Conservation (phyloP, 192 early-diverging fungal genomes). For the Coemansia pectinata region DNA sequence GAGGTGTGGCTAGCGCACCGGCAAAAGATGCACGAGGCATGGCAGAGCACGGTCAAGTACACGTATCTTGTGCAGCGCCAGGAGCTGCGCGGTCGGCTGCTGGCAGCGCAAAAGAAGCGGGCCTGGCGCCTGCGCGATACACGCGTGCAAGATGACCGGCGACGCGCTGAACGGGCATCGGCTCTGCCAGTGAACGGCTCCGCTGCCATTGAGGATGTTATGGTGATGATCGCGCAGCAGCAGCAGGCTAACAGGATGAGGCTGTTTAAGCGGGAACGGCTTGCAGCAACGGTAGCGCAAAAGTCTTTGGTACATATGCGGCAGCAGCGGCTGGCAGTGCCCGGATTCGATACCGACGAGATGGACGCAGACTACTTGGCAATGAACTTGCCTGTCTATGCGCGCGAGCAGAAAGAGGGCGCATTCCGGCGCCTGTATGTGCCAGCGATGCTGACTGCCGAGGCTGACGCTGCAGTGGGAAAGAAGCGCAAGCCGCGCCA, state of each 20-base stretch:
- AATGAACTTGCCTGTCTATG: slow-evolving; percentile 43
- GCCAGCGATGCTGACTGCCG: slow-evolving; percentile 18
- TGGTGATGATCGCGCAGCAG: slow-evolving; percentile 33
- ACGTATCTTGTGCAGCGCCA: slow-evolving; percentile 48
- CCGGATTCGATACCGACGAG: slow-evolving; percentile 39
- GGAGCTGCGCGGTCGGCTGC: slow-evolving; percentile 45
- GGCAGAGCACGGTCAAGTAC: slow-evolving; percentile 40
- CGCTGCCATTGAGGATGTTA: slow-evolving; percentile 9
- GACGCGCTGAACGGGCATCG: slow-evolving; percentile 8
- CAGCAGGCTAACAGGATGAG: neutral
- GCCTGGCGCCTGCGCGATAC: slow-evolving; percentile 44
- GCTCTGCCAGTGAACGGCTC: slow-evolving; percentile 6
- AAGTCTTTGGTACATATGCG: slow-evolving; percentile 37
- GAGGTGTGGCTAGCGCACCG: slow-evolving; percentile 40
- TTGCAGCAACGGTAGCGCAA: slow-evolving; percentile 27
- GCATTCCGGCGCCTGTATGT: slow-evolving; percentile 37
- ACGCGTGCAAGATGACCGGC: slow-evolving; percentile 39
- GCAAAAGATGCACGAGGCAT: slow-evolving; percentile 33
- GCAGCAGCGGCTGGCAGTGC: slow-evolving; percentile 33
- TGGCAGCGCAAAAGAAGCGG: slow-evolving; percentile 30
- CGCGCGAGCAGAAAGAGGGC: slow-evolving; percentile 27
- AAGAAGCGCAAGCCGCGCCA: slow-evolving; percentile 53
- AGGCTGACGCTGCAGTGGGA: slow-evolving; percentile 8
- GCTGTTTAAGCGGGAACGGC: slow-evolving; percentile 28
- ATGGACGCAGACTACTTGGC: slow-evolving; percentile 50